Evolutionary conservation across 2,329 filamentous ascomycete genomes (phyloP), one percentile per base, ranked within the genome.

Genomic region (Orbilia oligospora): DNA sequence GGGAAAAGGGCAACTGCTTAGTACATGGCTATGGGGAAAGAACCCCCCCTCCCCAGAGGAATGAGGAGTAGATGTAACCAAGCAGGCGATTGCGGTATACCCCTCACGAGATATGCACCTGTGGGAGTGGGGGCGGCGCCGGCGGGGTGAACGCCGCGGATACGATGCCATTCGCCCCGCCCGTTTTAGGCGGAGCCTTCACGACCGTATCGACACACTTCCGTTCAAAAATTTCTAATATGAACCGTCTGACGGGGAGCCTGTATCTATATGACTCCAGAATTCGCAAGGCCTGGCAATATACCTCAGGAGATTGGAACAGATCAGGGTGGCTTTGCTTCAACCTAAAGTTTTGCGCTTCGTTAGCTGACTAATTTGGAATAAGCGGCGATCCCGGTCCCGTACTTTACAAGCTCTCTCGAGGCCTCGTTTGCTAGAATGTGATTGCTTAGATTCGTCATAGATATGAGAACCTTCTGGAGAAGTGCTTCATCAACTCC

Each of bases 151-250:
- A 18, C 18, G 14, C 36, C 8, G 30, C 41, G 48, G 67, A 12
- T 24, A 55, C 12, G 10, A 61, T 49, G 2, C 71, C 61, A 16
- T 71, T 64, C 9, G 24, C 22, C 5, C 63, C 73, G n/a, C 44
- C 20, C 3, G 16, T 51, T 53, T 64, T 66, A n/a, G 27, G 12
- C 5, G 67, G 73, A 20, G 73, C 30, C 49, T 71, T 80, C 49
- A 99, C 92, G 77, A 97, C 92, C 80, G 90, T 89, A 80, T 94
- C 88, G 85, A 98, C 88, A 51, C 98, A 93, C 76, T 89, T 91
- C 85, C 95, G 96, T 83, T 98, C 95, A 82, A 99, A 99, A 22
- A 99, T 86, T 83, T 98, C 96, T 76, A 98, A 91, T 41, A 97
- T 92, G 85, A 97, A 94, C 55, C 95, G 91, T 79, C 95, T 91